Percentiles rank a stretch among this genome's conserved stretches.
These are phyloP conservation scores for Diaporthe eres DNA, from an alignment of 2,329 filamentous ascomycete genomes.

Conservation along the genomic window DNA sequence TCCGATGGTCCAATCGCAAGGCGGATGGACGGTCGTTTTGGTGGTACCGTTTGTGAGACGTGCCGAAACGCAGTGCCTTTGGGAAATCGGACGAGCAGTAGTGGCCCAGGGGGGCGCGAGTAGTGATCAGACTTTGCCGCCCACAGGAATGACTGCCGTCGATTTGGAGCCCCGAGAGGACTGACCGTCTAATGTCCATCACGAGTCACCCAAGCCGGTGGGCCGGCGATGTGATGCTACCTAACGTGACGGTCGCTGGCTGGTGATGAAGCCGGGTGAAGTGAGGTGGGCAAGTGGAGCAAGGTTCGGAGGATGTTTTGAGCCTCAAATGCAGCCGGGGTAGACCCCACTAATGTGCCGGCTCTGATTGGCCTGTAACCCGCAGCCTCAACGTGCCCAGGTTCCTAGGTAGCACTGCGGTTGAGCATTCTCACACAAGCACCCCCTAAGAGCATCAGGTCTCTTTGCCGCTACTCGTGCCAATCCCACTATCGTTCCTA, in stretches of 20 bases:
- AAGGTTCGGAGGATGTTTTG: constrained; percentile 15
- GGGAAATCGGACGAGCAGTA: constrained; percentile 19
- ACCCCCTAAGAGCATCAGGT: constrained; percentile 19
- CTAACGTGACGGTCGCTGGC: background rate
- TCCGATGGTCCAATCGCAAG: constrained; percentile 31
- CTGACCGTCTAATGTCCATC: background rate
- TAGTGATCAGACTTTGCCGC: constrained; percentile 1
- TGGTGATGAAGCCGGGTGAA: constrained; percentile 9
- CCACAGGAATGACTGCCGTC: background rate
- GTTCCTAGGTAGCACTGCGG: background rate
- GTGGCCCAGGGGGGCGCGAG: background rate
- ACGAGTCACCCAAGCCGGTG: constrained; percentile 12
- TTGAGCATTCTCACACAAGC: constrained; percentile 21
- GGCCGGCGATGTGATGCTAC: constrained; percentile 20
- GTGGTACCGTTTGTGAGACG: constrained; percentile 18
- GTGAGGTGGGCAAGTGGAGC: background rate
- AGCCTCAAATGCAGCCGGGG: constrained; percentile 15
- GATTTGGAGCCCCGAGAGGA: background rate
- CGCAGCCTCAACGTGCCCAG: background rate
- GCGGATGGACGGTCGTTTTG: background rate
- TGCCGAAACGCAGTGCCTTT: constrained; percentile 19
- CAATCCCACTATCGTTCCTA: background rate
- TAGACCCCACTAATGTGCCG: background rate
- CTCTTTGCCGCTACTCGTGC: background rate
- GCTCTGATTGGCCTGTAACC: constrained; percentile 2